Evolutionary conservation across 2,329 filamentous ascomycete species (phyloP), one percentile per base, ranked within the genome.

Genomic region (Helicocarpus griseus): DNA sequence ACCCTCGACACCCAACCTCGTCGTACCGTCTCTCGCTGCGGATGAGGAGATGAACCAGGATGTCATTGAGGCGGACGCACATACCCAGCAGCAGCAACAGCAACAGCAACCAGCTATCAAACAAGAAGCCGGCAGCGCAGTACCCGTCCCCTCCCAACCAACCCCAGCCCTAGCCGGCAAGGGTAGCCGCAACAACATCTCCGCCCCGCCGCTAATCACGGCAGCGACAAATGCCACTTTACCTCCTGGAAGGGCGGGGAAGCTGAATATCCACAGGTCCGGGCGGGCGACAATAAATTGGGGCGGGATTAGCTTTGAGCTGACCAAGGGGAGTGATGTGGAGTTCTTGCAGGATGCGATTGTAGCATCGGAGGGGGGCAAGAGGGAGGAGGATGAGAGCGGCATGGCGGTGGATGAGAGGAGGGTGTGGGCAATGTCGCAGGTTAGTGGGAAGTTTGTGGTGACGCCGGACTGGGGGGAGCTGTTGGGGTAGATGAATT

Each of bases 361-460:
- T 22, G 66, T 72, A 22, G 61, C 66, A 26, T 68, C 66, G 50
- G 59, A 56, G 47, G 57, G 57, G 45, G 61, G 59, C 40, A 54
- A 51, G 31, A 48, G 54, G 40, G 14, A n/a, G 4, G 62, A 35
- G 3, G 52, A 31, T 26, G 56, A 51, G 11, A 51, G 48, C 9
- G 45, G 47, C 4, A 63, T 60, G 48, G 61, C 65, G 17, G 59
- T 65, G 19, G 64, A 64, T 17, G 64, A 71, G 17, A 66, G 71
- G 40, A 69, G 71, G 51, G 73, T 76, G 35, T 76, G 75, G 65
- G 75, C 75, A 2, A 77, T 84, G 69, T 81, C 80, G 7, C 75
- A 81, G 59, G 71, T 84, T n/a, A 79, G 77, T 63, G 79, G 78
- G 50, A 83, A 82, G 65, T 82, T 83, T 61, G 78, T 83, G 2